A percentile compares a stretch with the other conserved stretches of the same genome.
phyloP scores from a whole-genome alignment of 225 moss, liverwort and hornwort species.

The Ulota crispa region DNA sequence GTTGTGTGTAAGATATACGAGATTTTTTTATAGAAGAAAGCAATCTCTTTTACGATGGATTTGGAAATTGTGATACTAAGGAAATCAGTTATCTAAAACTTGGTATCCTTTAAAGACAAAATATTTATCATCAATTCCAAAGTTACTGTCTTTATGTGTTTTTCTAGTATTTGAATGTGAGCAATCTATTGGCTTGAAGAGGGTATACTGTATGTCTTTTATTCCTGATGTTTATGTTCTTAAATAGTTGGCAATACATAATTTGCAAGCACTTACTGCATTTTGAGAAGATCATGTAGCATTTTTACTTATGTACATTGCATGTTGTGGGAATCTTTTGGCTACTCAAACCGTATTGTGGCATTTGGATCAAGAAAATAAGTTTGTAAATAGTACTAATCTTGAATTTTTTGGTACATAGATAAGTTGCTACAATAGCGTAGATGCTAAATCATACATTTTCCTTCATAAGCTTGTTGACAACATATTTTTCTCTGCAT shows the following conservation, averaged over 20 bases:
- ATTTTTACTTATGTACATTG: neutral
- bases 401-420: slow-evolving; percentile 43
- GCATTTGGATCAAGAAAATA: neutral
- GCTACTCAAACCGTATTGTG: neutral
- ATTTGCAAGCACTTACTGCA: neutral
- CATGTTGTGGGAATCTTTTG: neutral
- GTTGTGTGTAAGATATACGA: slow-evolving; percentile 72
- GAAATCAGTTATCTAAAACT: slow-evolving; percentile 97
- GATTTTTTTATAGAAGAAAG: slow-evolving; percentile 83
- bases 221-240: neutral
- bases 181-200: neutral
- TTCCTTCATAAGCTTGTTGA: slow-evolving; percentile 94
- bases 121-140: slow-evolving; percentile 98
- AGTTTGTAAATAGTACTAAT: slow-evolving; percentile 3
- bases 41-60: slow-evolving; percentile 96
- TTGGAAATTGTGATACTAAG: slow-evolving; percentile 96
- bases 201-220: neutral
- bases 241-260: neutral
- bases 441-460: slow-evolving; percentile 88
- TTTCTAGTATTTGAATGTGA: neutral
- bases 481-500: slow-evolving; percentile 88
- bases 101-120: slow-evolving; percentile 91
- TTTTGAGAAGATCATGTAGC: neutral
- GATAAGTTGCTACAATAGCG: slow-evolving; percentile 95
- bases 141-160: slow-evolving; percentile 35